phyloP scores from a whole-genome alignment of 2,329 filamentous ascomycete genomes.

The Phialophora expanda region DNA sequence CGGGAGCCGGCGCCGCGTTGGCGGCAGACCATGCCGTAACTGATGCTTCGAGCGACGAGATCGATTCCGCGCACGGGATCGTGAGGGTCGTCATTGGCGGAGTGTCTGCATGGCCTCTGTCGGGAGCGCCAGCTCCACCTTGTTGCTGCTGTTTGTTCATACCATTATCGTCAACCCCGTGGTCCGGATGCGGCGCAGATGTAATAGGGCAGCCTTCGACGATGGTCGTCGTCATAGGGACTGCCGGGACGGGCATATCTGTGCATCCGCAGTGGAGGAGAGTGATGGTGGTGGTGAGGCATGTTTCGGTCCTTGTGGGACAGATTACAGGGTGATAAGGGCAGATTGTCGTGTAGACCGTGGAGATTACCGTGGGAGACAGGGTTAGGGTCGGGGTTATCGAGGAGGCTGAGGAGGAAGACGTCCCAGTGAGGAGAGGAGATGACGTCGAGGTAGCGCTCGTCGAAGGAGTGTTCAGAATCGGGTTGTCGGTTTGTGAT shows the following conservation, averaged over 20 bases:
- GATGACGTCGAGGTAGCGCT: not conserved
- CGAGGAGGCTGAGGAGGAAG: constrained; percentile 1
- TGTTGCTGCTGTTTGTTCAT: not conserved
- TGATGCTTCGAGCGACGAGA: constrained; percentile 18
- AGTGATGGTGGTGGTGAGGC: constrained; percentile 32
- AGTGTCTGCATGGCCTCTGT: not conserved
- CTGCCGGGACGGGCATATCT: constrained; percentile 21
- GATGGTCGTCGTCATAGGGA: constrained; percentile 35
- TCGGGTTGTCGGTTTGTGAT: not conserved
- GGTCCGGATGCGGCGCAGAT: not conserved
- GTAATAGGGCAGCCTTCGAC: constrained; percentile 2
- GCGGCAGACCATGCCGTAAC: constrained; percentile 16
- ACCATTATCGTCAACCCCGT: not conserved
- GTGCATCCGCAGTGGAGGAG: constrained; percentile 35
- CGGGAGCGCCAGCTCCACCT: not conserved
- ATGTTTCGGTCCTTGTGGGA: constrained; percentile 22
- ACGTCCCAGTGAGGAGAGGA: not conserved
- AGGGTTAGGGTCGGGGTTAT: constrained; percentile 1
- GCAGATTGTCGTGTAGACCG: constrained; percentile 34
- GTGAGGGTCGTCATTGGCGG: constrained; percentile 28
- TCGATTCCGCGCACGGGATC: constrained; percentile 27
- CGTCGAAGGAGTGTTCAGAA: not conserved
- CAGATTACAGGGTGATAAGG: constrained; percentile 17
- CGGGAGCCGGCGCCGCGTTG: not conserved
- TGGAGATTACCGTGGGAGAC: constrained; percentile 33